These are phyloP conservation scores for Pisolithus marmoratus DNA, from an alignment of 768 basidiomycete species.

Conservation along the genomic window DNA sequence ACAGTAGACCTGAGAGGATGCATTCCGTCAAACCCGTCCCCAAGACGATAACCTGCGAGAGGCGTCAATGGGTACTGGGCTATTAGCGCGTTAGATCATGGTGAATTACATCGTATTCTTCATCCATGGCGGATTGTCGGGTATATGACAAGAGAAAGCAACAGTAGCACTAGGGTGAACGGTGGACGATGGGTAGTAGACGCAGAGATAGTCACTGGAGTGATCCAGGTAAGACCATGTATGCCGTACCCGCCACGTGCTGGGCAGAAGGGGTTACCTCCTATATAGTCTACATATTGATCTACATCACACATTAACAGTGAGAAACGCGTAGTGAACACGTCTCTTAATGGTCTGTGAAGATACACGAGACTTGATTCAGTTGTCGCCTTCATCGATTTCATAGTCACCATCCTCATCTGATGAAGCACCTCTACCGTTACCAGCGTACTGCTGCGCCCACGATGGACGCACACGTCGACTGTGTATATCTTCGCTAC, in stretches of 20 bases:
- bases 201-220: conserved; percentile 3
- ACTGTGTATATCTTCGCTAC: conserved; percentile 6
- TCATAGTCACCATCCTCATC: conserved; percentile 19
- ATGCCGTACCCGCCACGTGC: not conserved
- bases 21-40: conserved; percentile 98
- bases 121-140: conserved; percentile 71
- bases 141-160: conserved; percentile 7
- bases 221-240: too few relatives aligned
- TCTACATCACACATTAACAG: not conserved
- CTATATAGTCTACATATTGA: not conserved
- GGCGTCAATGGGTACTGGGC: conserved; percentile 11
- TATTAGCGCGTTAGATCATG: conserved; percentile 13
- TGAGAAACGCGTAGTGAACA: too few relatives aligned
- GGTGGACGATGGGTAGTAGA: conserved; percentile 2
- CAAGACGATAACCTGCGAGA: conserved; percentile 72
- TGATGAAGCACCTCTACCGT: not conserved
- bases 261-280: not conserved
- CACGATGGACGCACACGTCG: conserved; percentile 20
- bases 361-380: not conserved
- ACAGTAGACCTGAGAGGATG: conserved; percentile 94
- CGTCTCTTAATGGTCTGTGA: too few relatives aligned
- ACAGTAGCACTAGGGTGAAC: conserved; percentile 6
- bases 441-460: conserved; percentile 9
- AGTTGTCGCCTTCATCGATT: conserved; percentile 11
- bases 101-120: conserved; percentile 85